Percentiles rank a stretch among this genome's conserved stretches.
phyloP scores from a whole-genome alignment of 352 stramenopile genomes.

The Plasmopara viticola region DNA sequence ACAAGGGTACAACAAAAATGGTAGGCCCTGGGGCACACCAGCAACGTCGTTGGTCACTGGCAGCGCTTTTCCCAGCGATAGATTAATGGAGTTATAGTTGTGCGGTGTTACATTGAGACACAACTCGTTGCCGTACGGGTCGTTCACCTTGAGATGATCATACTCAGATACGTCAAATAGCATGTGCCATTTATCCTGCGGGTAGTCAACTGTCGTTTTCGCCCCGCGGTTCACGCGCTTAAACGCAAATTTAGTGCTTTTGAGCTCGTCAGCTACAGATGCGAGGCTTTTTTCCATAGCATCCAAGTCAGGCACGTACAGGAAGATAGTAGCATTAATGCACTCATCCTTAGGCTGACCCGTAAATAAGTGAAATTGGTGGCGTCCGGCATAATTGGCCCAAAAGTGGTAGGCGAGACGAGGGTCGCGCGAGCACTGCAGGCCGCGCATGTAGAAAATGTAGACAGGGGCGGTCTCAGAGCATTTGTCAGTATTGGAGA shows the following conservation, averaged over 20 bases:
- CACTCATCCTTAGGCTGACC: conserved; percentile 48
- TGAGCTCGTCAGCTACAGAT: conserved; percentile 39
- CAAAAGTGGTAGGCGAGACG: conserved; percentile 64
- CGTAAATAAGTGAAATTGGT: conserved; percentile 73
- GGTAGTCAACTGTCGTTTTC: conserved; percentile 42
- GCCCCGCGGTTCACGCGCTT: conserved; percentile 49
- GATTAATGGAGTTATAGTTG: conserved; percentile 54
- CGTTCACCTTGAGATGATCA: conserved; percentile 54
- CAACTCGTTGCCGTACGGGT: conserved; percentile 60
- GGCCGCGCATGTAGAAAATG: conserved; percentile 60
- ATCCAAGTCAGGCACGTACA: conserved; percentile 58
- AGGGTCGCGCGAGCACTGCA: conserved; percentile 58
- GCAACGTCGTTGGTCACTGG: conserved; percentile 38
- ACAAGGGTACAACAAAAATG: conserved; percentile 54
- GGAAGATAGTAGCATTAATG: conserved; percentile 48
- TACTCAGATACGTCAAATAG: conserved; percentile 41
- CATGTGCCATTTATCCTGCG: conserved; percentile 48
- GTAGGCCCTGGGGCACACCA: conserved; percentile 43
- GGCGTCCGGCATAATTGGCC: conserved; percentile 53
- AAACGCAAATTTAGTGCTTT: conserved; percentile 43
- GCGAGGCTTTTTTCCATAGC: conserved; percentile 44
- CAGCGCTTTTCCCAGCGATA: conserved; percentile 45
- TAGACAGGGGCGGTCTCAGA: conserved; percentile 35
- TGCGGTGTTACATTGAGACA: conserved; percentile 45
- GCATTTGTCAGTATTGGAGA: conserved; percentile 54